Base-by-base conservation (phyloP, 306 rosid species). In the Vigna hirtella region DNA sequence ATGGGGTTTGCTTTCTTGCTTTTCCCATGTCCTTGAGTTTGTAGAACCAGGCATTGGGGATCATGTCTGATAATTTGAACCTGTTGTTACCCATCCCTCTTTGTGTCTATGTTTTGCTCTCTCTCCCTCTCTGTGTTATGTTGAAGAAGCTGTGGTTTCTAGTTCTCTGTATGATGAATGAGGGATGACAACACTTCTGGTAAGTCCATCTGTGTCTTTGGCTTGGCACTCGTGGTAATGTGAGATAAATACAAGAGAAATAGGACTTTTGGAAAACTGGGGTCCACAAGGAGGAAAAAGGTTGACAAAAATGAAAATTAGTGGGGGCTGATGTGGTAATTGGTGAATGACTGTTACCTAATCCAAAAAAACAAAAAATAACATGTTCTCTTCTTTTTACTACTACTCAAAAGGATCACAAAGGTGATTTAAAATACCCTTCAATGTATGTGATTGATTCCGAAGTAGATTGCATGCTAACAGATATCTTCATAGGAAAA, bases 21-120 rank as follows among this genome's bases (percentile, higher is more conserved):
- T 69, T 87, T 66, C 87, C 83, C 87, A 92, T 88, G 72, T 91
- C 93, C 50, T 59, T 87, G 24, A 92, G 96, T 83, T 92, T 95
- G 93, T 87, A 85, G 69, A 95, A 93, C 98, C 98, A 95, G 66
- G 93, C 87, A 85, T 89, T 89, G 9, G 98, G 96, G 56, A 95
- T 87, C 93, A 95, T 95, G 77, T 91, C 96, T 14, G 98, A 89
- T 30, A 95, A 53, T 38, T 72, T 91, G 78, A 95, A 92, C 91
- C 81, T 91, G 77, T 86, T 83, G 77, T 89, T 94, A 16, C 98
- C 94, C 97, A 94, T 91, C 49, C 26, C 61, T 38, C 32, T 32
- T 53, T 47, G 24, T 34, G 49, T 65, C 7, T 66, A 1, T 75
- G 32, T 28, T 7, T 76, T 57, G 40, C 66, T 42, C 51, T 5